Percentiles rank a stretch among this genome's conserved stretches.
These are phyloP conservation scores for Phlebiopsis gigantea DNA, from an alignment of 768 basidiomycete species.

Conservation along the genomic window DNA sequence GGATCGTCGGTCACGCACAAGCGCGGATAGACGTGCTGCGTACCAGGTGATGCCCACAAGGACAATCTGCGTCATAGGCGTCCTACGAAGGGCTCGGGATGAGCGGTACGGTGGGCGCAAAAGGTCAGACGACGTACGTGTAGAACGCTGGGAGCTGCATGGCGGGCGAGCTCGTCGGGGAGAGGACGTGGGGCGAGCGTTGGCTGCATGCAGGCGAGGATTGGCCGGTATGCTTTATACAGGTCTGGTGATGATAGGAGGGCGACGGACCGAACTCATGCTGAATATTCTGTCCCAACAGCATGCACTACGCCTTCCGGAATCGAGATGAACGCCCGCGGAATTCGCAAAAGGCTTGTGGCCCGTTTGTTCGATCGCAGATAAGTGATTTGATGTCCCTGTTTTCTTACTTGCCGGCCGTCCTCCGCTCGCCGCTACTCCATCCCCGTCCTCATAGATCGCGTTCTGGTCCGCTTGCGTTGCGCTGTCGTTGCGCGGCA, in stretches of 20 bases:
- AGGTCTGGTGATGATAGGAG: neutral
- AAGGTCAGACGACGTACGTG: conserved; percentile 17
- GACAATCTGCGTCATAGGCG: conserved; percentile 30
- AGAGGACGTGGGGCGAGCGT: neutral
- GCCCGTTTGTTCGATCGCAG: neutral
- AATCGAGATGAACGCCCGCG: neutral
- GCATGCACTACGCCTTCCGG: neutral
- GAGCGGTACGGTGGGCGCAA: neutral
- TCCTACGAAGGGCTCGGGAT: conserved; percentile 9
- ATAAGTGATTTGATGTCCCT: neutral
- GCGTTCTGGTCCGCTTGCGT: neutral
- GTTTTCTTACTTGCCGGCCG: neutral
- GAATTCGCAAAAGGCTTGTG: neutral
- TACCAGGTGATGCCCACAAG: conserved; percentile 32
- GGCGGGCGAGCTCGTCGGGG: neutral
- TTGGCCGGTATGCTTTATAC: neutral
- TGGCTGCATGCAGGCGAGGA: neutral
- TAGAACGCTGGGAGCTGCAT: conserved; percentile 23
- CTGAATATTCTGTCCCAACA: neutral
- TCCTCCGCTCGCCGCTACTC: neutral
- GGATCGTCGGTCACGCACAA: neutral
- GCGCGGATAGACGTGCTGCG: neutral
- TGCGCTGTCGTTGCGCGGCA: neutral
- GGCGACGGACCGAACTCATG: conserved; percentile 4
- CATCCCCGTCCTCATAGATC: neutral